Evolutionary conservation across 2,329 filamentous ascomycete genomes (phyloP), one percentile per base, ranked within the genome.

Genomic region (Chalaropsis ovoidea): DNA sequence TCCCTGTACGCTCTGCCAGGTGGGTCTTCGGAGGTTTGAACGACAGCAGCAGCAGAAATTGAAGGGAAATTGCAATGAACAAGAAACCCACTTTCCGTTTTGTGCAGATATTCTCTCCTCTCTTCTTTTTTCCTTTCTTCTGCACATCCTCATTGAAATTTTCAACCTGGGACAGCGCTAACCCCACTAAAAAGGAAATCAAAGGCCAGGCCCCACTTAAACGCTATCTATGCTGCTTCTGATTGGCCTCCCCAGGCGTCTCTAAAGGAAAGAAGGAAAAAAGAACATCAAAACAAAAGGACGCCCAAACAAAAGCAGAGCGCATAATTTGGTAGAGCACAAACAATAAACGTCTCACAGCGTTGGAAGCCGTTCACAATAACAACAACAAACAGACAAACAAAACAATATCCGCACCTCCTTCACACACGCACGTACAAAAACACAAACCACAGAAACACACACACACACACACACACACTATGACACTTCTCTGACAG

Each of bases 101-200:
- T 54, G 2, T 27, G 24, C 27, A 31, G 13, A 35, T 31, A 17
- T 27, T 15, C 17, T 35, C 15, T n/a, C 22, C 13, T 7, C 27
- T 35, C 31, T 56, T 56, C 49, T 56, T 56, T 56, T 17, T 17
- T 2, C 27, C 52, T 56, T 56, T 31, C 24, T n/a, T n/a, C 13
- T 56, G 52, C 24, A 56, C 52, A 56, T 56, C 52, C 52, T 56
- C 52, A 35, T 56, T 31, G 52, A 56, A 56, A 31, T 31, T 35
- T 56, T n/a, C 31, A 31, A n/a, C 52, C 13, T 15, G 17, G 27
- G 5, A 17, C 22, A 35, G 17, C 52, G 24, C 52, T 56, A 56
- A 35, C 11, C 42, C 42, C 42, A 43, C 7, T 43, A 15, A 43
- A 43, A 43, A 43, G 42, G 42, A 43, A 43, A 43, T 43, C 42